These are phyloP conservation scores for Phytophthora foliorum DNA, from an alignment of 352 stramenopile species.

Conservation along the genomic window DNA sequence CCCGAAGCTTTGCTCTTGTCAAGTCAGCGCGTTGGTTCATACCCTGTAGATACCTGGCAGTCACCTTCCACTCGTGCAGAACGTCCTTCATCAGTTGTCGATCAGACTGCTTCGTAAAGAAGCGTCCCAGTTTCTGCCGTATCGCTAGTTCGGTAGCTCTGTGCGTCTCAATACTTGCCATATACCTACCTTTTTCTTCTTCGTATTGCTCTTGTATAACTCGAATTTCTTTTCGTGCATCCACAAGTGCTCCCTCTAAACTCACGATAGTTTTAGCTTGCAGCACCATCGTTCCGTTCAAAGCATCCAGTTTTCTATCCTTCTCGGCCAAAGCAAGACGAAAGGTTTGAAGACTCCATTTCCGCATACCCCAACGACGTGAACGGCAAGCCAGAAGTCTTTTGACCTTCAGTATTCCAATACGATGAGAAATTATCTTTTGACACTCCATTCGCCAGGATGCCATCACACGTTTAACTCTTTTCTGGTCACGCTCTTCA, in stretches of 20 bases:
- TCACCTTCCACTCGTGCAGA: conserved; percentile 25
- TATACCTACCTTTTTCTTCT: conserved; percentile 15
- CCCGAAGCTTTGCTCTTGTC: conserved; percentile 6
- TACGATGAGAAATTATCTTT: conserved; percentile 1
- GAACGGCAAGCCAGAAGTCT: conserved; percentile 9
- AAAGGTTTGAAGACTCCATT: conserved; percentile 31
- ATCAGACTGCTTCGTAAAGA: conserved; percentile 46
- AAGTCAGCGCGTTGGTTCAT: conserved; percentile 16
- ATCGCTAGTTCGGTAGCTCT: conserved; percentile 28
- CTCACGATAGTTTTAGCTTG: conserved; percentile 13
- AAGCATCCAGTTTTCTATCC: not conserved
- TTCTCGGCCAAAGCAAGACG: conserved; percentile 29
- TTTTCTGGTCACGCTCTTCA: not conserved
- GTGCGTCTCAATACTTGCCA: conserved; percentile 9
- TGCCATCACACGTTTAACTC: conserved; percentile 8
- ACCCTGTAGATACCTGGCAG: not conserved
- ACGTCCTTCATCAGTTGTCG: conserved; percentile 36
- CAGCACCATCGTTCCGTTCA: conserved; percentile 6
- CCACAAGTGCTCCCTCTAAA: conserved; percentile 17
- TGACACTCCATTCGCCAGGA: conserved; percentile 19
- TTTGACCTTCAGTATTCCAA: conserved; percentile 9
- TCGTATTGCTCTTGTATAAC: conserved; percentile 14
- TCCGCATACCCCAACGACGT: conserved; percentile 21
- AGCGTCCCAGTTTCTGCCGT: conserved; percentile 40
- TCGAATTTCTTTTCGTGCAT: not conserved